Evolutionary conservation across 257 asterid species (phyloP), one percentile per base, ranked within the genome.

Genomic region (Solanum dulcamara): DNA sequence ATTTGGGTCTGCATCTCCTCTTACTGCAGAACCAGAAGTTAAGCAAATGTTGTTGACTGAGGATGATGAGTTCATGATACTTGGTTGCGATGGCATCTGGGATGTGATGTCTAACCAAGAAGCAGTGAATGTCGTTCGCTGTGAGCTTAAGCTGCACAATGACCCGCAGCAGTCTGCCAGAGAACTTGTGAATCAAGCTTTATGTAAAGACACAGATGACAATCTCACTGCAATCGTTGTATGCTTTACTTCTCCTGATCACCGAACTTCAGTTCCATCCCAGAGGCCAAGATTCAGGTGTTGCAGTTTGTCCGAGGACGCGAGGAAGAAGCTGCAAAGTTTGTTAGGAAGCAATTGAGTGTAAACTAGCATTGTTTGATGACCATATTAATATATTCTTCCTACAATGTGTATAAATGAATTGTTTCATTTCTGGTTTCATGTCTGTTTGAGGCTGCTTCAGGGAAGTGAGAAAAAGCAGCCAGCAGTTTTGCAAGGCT

Each of bases 41-140:
- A 91, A 90, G 51, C 88, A 77, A 80, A 87, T 89, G 40, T 44
- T 87, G 85, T 88, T 95, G 81, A 90, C 94, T 0, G 98, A 95
- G 85, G 99, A 96, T 2, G 99, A 96, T 6, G 99, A 96, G 70
- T 96, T 96, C 90, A 77, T 96, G 93, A 95, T 96, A 53, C 88
- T 96, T 33, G 98, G 93, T 35, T 96, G 98, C 7, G 99, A 96
- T 87, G 99, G 99, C 68, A 88, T 96, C 30, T 96, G 99, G 99
- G 99, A 96, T 53, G 98, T 92, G 32, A 83, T 96, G 89, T 90
- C 98, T 2, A 96, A 95, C 88, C 94, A 96, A 91, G 98, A 94
- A 22, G 98, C 98, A 0, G 97, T 96, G 5, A 81, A 94, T 84
- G 80, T 96, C 8, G 98, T 95, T 44, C 91, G 91, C 6, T 84